Conservation (phyloP, 2,329 filamentous ascomycete genomes). For the Gnomoniopsis sp. region DNA sequence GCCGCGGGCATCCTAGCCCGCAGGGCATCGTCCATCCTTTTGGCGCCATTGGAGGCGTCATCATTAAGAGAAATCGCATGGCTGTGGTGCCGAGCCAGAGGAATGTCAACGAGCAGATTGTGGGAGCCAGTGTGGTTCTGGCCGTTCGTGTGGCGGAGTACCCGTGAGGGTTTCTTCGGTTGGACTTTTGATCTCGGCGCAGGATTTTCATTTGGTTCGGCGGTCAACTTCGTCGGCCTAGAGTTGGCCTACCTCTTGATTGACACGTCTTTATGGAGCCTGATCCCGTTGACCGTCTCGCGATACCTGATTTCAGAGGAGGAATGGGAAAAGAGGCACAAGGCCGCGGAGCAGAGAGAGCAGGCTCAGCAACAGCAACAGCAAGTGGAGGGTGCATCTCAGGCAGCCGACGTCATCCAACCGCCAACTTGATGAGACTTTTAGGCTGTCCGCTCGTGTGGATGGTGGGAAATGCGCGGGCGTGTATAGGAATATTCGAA, state of each 20-base stretch:
- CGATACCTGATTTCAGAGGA: conserved; percentile 11
- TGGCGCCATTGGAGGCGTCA: conserved; percentile 45
- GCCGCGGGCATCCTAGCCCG: conserved; percentile 46
- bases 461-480: background rate
- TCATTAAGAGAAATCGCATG: conserved; percentile 43
- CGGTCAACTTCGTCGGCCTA: conserved; percentile 43
- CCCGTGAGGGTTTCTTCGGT: conserved; percentile 20
- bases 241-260: conserved; percentile 44
- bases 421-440: background rate
- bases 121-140: conserved; percentile 22
- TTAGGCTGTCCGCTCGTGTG: background rate
- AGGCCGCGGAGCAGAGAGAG: conserved; percentile 6
- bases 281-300: conserved; percentile 31
- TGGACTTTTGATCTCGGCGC: conserved; percentile 25
- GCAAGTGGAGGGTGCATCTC: background rate
- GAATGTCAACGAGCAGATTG: conserved; percentile 37
- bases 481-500: background rate
- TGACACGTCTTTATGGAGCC: conserved; percentile 43
- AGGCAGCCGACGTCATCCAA: background rate
- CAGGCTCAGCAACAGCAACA: conserved; percentile 2
- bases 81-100: conserved; percentile 35
- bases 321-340: conserved; percentile 15
- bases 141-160: background rate
- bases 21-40: conserved; percentile 37
- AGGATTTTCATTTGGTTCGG: conserved; percentile 35